Percentiles rank a stretch among this genome's conserved stretches.
Evolutionary conservation across 2,329 filamentous ascomycete species (phyloP).

Genomic region (Calonectria montana): DNA sequence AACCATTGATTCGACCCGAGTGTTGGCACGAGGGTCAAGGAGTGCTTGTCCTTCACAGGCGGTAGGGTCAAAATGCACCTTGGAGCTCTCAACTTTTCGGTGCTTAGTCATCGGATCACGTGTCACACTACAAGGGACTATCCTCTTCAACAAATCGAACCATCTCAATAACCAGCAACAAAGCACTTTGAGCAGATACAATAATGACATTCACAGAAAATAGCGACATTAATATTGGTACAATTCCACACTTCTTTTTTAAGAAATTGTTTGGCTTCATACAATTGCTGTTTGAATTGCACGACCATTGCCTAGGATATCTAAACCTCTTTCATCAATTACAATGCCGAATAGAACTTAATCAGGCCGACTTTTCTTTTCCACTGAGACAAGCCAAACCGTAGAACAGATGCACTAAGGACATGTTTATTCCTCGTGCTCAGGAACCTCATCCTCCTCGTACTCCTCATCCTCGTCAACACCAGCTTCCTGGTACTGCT

Average conservation of each 20-base stretch:
- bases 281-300: conserved; percentile 47
- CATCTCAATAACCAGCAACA: not conserved
- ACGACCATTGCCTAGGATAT: conserved; percentile 53
- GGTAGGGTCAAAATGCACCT: conserved; percentile 27
- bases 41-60: conserved; percentile 29
- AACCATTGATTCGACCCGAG: conserved; percentile 45
- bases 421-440: conserved; percentile 71
- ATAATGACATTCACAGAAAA: not conserved
- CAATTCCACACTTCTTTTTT: conserved; percentile 44
- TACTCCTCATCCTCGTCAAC: conserved; percentile 98
- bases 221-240: conserved; percentile 31
- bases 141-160: not conserved
- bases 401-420: conserved; percentile 11
- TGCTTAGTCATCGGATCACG: conserved; percentile 50
- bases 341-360: conserved; percentile 49
- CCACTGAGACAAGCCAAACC: conserved; percentile 2
- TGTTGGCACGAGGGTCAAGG: conserved; percentile 11
- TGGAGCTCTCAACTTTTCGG: conserved; percentile 45
- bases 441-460: conserved; percentile 87
- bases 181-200: not conserved
- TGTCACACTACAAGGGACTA: conserved; percentile 18
- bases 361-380: conserved; percentile 38
- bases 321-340: conserved; percentile 51
- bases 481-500: conserved; percentile 96
- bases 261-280: conserved; percentile 43